Evolutionary conservation across 2,329 filamentous ascomycete species (phyloP), one percentile per base, ranked within the genome.

Genomic region (Neocucurbitaria cava): DNA sequence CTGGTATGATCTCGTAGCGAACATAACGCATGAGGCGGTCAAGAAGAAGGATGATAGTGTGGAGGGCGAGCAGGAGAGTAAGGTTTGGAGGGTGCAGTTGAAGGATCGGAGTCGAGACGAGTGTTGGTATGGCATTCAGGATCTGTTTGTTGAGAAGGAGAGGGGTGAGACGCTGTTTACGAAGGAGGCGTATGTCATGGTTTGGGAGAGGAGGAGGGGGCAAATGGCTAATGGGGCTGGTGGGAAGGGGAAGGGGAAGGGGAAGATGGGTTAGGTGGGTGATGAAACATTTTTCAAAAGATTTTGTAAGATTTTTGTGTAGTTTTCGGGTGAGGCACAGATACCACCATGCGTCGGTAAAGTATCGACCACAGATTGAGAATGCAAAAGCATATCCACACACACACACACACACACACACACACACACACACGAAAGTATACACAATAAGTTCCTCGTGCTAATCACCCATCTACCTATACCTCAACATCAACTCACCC

Each of bases 61-160:
- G 1, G 92, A 96, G 48, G 93, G 94, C 42, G 93, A 92, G 65
- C 91, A 88, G 40, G 93, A 97, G 78, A 90, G 91, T 78, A 96
- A 96, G 74, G 91, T 92, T 11, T 99, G 95, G 93, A 92, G 96
- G 74, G 92, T 92, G 20, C 95, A 99, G 79, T 78, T 99, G 46
- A 83, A 87, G 66, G 91, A 96, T 71, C 89, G 91, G 71, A 89
- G 87, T 21, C 84, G 89, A 20, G 89, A 90, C 30, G 90, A 96
- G 73, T 99, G n/a, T n/a, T n/a, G 95, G 95, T 86, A 96, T 48
- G 90, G 96, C 54, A 89, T 93, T 51, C 95, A 99, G 79, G 95
- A 99, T 79, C 74, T 99, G 63, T 97, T 89, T 73, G 94, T 99
- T 6, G 91, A 97, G 72, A 88, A 89, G 76, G 90, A 95, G 18